These are phyloP conservation scores for Beauveria rudraprayagi DNA, from an alignment of 2,329 filamentous ascomycete genomes.

Conservation along the genomic window DNA sequence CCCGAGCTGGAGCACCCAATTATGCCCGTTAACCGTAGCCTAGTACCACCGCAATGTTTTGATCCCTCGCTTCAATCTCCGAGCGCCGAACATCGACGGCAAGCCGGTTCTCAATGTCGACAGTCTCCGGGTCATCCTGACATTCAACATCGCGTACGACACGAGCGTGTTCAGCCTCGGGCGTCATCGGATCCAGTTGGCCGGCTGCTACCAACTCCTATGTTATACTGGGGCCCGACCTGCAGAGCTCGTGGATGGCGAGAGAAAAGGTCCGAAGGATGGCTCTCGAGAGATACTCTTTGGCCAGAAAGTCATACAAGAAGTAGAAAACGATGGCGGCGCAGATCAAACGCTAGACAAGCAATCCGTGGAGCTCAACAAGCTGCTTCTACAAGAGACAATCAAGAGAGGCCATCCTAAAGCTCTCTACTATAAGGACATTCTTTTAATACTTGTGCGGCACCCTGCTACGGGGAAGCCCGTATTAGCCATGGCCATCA, in stretches of 20 bases:
- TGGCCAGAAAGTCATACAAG: conserved; percentile 16
- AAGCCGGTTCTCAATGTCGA: conserved; percentile 19
- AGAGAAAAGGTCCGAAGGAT: conserved; percentile 21
- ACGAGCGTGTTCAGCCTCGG: conserved; percentile 18
- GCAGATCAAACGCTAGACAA: conserved; percentile 13
- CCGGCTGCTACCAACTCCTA: conserved; percentile 21
- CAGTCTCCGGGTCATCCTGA: conserved; percentile 18
- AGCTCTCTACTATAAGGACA: conserved; percentile 24
- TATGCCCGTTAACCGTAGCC: conserved; percentile 9
- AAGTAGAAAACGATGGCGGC: background rate
- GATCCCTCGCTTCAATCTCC: conserved; percentile 18
- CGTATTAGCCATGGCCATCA: too few species aligned
- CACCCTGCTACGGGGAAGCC: conserved; percentile 16
- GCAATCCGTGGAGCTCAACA: conserved; percentile 17
- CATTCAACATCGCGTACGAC: conserved; percentile 24
- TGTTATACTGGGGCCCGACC: conserved; percentile 21
- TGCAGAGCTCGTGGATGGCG: conserved; percentile 22
- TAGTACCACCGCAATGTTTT: conserved; percentile 18
- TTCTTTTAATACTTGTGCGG: conserved; percentile 21
- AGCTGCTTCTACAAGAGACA: conserved; percentile 18
- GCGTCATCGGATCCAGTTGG: conserved; percentile 18
- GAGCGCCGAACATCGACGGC: conserved; percentile 17
- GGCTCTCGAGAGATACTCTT: conserved; percentile 20
- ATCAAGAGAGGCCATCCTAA: conserved; percentile 17
- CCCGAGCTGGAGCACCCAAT: background rate